phyloP scores from a whole-genome alignment of 129 eudicot genomes.

The Flaveria bidentis region DNA sequence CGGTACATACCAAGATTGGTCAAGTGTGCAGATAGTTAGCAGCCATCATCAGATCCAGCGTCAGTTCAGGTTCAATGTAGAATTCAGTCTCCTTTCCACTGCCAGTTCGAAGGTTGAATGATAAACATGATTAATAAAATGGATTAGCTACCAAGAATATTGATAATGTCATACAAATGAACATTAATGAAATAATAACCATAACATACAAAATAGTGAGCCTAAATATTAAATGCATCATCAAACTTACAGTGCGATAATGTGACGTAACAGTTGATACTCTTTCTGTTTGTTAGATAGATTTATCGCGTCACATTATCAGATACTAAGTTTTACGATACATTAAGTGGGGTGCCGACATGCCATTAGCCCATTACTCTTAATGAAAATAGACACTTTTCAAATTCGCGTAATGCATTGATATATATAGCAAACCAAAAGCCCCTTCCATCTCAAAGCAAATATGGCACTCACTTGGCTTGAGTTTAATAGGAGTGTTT shows the following conservation, averaged over 20 bases:
- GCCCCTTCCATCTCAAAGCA: slow-evolving; percentile 10
- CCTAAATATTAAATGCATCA: neutral
- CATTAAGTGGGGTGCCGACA: neutral
- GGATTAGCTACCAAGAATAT: neutral
- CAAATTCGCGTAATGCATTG: neutral
- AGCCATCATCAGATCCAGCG: slow-evolving; percentile 98
- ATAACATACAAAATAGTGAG: neutral
- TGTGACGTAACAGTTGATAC: neutral
- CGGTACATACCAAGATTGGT: slow-evolving; percentile 24
- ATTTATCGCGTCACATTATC: slow-evolving; percentile 8
- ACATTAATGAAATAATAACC: neutral
- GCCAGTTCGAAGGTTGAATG: slow-evolving; percentile 19
- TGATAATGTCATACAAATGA: neutral
- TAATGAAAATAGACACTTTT: neutral
- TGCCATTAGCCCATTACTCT: neutral
- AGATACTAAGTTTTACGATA: slow-evolving; percentile 4
- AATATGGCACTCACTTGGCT: neutral
- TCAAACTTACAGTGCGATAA: neutral
- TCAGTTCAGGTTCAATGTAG: slow-evolving; percentile 95
- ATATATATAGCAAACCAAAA: neutral
- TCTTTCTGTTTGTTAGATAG: neutral
- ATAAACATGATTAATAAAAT: neutral
- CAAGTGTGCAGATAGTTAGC: slow-evolving; percentile 92
- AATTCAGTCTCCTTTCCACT: slow-evolving; percentile 99
- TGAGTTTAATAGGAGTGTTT: slow-evolving; percentile 5